Conservation (phyloP, 208 protist genomes). For the Leishmania gerbilli region DNA sequence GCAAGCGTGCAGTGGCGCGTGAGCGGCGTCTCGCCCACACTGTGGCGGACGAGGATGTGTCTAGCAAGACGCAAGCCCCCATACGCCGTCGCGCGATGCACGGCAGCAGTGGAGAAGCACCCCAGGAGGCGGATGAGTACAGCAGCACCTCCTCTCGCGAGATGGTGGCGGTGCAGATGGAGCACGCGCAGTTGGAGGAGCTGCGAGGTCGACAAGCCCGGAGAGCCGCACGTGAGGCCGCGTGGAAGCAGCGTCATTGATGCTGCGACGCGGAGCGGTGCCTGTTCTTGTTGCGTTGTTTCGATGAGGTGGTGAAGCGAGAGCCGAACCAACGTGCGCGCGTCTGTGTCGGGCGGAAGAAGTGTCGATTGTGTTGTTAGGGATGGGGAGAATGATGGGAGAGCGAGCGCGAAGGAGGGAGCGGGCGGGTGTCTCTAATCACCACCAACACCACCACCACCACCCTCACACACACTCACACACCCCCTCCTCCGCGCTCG, state of each 20-base stretch:
- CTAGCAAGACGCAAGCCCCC: slow-evolving; percentile 5
- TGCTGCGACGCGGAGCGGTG: not conserved
- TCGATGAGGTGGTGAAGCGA: not conserved
- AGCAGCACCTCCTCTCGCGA: not conserved
- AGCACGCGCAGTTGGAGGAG: slow-evolving; percentile 17
- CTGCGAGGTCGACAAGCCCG: slow-evolving; percentile 8
- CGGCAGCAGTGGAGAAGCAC: not conserved
- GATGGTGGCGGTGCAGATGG: slow-evolving; percentile 1
- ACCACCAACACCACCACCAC: not conserved
- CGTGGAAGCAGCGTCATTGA: slow-evolving; percentile 17
- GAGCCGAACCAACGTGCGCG: not conserved
- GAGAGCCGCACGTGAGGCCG: slow-evolving; percentile 20
- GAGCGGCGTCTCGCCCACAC: slow-evolving; percentile 26
- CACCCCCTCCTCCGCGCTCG: not conserved
- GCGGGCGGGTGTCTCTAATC: not conserved
- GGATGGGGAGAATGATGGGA: not conserved
- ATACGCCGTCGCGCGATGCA: slow-evolving; percentile 16
- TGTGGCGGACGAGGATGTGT: not conserved
- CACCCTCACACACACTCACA: not conserved
- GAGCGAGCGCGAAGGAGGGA: too few species aligned
- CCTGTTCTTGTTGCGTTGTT: too few species aligned
- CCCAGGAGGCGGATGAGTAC: not conserved
- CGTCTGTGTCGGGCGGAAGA: not conserved
- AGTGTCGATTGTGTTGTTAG: not conserved
- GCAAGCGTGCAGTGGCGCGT: slow-evolving; percentile 50